phyloP scores from a whole-genome alignment of 768 basidiomycete genomes.

The Serendipita indica region DNA sequence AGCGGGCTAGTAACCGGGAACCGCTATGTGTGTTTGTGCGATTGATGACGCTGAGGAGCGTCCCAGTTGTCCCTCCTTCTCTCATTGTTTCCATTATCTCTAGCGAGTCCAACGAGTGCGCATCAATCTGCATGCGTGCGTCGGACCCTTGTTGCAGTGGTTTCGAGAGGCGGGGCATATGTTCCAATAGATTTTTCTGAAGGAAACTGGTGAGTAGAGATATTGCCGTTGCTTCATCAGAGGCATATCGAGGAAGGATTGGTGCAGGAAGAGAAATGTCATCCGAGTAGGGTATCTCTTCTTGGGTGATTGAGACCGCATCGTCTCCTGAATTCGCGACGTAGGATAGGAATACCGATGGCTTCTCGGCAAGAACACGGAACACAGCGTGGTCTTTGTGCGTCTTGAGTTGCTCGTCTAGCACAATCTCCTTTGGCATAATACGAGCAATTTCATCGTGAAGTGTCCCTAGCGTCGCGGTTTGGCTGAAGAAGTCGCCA shows the following conservation, averaged over 20 bases:
- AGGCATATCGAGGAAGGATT: constrained; percentile 12
- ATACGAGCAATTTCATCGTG: constrained; percentile 75
- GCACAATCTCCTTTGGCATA: constrained; percentile 66
- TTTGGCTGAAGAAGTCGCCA: constrained; percentile 78
- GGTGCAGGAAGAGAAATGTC: neutral
- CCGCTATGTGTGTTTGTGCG: constrained; percentile 68
- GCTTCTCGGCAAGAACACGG: constrained; percentile 37
- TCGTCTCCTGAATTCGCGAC: neutral
- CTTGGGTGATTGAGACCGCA: neutral
- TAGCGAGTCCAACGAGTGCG: constrained; percentile 76
- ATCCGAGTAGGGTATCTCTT: constrained; percentile 6
- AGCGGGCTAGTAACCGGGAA: constrained; percentile 54
- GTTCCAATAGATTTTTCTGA: constrained; percentile 52
- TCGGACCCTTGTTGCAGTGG: constrained; percentile 42
- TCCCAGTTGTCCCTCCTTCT: constrained; percentile 61
- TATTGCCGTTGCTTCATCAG: constrained; percentile 42
- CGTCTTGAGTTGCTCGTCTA: constrained; percentile 30
- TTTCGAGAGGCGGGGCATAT: constrained; percentile 49
- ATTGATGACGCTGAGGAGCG: constrained; percentile 57
- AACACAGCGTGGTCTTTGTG: constrained; percentile 33
- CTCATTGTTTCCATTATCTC: constrained; percentile 64
- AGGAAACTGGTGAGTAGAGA: constrained; percentile 50
- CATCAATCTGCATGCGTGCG: constrained; percentile 75
- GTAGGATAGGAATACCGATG: neutral
- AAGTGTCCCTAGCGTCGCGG: constrained; percentile 36